A percentile compares a stretch with the other conserved stretches of the same genome.
These are phyloP conservation scores for Sugiyamaella neomexicana DNA, from an alignment of 1,139 yeast genomes.

Conservation along the genomic window DNA sequence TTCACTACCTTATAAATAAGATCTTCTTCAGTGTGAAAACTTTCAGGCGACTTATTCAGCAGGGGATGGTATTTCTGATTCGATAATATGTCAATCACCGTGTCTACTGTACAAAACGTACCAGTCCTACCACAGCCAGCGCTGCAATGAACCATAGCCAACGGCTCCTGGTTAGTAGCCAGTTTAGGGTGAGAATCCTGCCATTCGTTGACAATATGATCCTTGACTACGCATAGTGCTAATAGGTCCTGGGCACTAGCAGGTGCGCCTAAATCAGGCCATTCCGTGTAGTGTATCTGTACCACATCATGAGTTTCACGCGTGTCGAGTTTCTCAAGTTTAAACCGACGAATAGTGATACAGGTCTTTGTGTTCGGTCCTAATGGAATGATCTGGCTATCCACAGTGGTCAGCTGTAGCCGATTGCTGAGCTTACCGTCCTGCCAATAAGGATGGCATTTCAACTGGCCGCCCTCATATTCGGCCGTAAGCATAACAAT, in stretches of 20 bases:
- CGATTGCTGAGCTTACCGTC: conserved; percentile 35
- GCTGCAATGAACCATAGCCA: conserved; percentile 75
- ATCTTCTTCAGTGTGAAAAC: conserved; percentile 41
- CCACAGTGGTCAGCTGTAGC: conserved; percentile 16
- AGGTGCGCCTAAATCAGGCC: conserved; percentile 86
- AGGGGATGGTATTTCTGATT: conserved; percentile 22
- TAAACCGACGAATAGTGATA: conserved; percentile 31
- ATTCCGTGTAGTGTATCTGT: conserved; percentile 68
- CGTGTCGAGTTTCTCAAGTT: conserved; percentile 17
- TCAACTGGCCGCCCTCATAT: conserved; percentile 52
- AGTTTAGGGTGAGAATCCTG: conserved; percentile 2
- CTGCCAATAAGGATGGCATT: conserved; percentile 60
- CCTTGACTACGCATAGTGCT: conserved; percentile 53
- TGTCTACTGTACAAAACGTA: conserved; percentile 74
- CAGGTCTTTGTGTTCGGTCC: conserved; percentile 19
- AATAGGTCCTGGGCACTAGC: conserved; percentile 53
- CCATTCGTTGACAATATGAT: conserved; percentile 26
- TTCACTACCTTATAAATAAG: conserved; percentile 57
- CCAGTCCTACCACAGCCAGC: conserved; percentile 96
- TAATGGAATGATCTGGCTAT: conserved; percentile 24
- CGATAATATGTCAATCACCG: conserved; percentile 51
- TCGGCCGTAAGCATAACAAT: conserved; percentile 69
- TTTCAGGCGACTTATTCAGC: background rate
- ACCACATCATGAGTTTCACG: conserved; percentile 43
- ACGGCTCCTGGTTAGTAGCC: conserved; percentile 23